A percentile compares a stretch with the other conserved stretches of the same genome.
Conservation (phyloP, 176 grass and related monocot genomes). For the Tillandsia fasciculata region DNA sequence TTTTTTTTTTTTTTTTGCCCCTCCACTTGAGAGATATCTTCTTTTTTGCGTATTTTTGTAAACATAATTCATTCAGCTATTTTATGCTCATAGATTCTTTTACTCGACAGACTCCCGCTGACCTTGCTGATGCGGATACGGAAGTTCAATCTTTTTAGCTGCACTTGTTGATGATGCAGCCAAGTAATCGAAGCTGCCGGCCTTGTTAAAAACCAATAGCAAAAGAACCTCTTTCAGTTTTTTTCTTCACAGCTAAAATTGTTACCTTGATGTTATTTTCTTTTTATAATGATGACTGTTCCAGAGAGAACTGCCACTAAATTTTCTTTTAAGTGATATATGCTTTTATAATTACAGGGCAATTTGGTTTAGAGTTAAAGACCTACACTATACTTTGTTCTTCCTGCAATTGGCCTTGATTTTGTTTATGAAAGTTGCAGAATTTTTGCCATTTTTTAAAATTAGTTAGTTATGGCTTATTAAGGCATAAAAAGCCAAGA, state of each 20-base stretch:
- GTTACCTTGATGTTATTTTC: background rate
- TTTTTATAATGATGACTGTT: background rate
- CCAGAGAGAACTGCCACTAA: background rate
- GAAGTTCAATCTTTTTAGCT: slow-evolving; percentile 53
- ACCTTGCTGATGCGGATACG: slow-evolving; percentile 69
- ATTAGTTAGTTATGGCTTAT: no score
- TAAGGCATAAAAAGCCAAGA: no score
- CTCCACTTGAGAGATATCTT: background rate
- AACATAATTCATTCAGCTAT: background rate
- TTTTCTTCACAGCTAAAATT: background rate
- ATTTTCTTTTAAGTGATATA: background rate
- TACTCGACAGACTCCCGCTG: slow-evolving; percentile 40
- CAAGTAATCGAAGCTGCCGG: background rate
- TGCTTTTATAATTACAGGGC: background rate
- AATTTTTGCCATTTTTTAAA: no score
- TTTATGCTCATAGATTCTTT: background rate
- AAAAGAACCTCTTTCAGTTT: background rate
- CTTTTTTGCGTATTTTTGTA: background rate
- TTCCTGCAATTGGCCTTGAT: no score
- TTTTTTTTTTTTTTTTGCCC: no score
- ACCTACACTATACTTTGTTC: background rate
- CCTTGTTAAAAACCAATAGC: background rate
- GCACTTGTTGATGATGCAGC: slow-evolving; percentile 17
- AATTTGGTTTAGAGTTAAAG: background rate
- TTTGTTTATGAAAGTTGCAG: no score